Evolutionary conservation across 371 early-diverging fungal genomes (phyloP), one percentile per base, ranked within the genome.

Genomic region (Conidiobolus coronatus): DNA sequence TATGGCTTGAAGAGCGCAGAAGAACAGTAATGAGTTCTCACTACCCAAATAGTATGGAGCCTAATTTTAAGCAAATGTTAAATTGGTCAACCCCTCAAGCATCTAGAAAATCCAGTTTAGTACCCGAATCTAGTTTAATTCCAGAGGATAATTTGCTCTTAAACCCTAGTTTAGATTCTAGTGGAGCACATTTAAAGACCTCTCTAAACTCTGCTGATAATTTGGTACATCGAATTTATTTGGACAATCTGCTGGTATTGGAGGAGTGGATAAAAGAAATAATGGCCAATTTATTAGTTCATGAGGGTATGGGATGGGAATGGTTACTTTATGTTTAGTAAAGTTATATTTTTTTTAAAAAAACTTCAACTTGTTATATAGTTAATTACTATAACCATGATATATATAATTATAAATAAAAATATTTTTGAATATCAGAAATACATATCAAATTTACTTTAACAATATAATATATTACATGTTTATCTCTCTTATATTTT

Each of bases 191-290:
- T 40, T 12, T 47, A 19, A 33, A 36, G 13, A 22, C 34, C 3
- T 37, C 36, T n/a, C 22, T 42, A 6, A 36, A 19, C 24, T 12
- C 36, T 9, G 14, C 36, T 20, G 42, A 58, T 21, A 58, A 55
- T 21, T 45, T 60, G 6, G 59, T 29, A 5, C 29, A 29, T 9
- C 3, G 29, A 17, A 73, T 73, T 57, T 51, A 82, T 23, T 55
- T 82, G 12, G 86, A 85, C 52, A 91, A 91, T 57, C 81, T 87
- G 14, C 76, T 93, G 14, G 81, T 90, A 22, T 51, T 93, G 45
- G 86, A 93, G 52, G 94, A 93, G 62, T 68, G 76, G 4, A 75
- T 82, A 29, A 90, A 90, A 54, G 94, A 93, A 54, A 58, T 89
- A 8, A 70, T 91, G 6, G 84, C 88, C 13, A 66, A 80, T 18